A percentile compares a stretch with the other conserved stretches of the same genome.
These are phyloP conservation scores for Aspergillaceae sp. DNA, from an alignment of 2,329 filamentous ascomycete species.

Conservation along the genomic window DNA sequence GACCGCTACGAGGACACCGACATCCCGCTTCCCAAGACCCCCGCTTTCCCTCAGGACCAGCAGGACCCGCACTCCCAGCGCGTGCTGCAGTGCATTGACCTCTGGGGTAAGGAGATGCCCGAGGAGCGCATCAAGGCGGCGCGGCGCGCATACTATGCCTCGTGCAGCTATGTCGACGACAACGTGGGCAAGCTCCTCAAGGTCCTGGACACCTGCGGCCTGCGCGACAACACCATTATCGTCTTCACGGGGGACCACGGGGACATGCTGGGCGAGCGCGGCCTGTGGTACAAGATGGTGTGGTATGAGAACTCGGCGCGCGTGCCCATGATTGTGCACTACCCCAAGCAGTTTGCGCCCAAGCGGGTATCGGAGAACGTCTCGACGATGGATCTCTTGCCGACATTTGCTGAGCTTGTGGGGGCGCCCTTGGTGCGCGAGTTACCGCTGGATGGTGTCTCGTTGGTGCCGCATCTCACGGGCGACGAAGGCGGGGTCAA, in stretches of 20 bases:
- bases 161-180: conserved; percentile 88
- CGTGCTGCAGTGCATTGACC: conserved; percentile 74
- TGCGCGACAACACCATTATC: conserved; percentile 79
- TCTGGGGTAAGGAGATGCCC: conserved; percentile 74
- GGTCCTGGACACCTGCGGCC: conserved; percentile 66
- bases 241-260: conserved; percentile 92
- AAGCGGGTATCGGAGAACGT: conserved; percentile 75
- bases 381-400: conserved; percentile 81
- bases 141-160: conserved; percentile 81
- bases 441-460: conserved; percentile 79
- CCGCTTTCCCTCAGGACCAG: conserved; percentile 64
- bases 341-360: conserved; percentile 65
- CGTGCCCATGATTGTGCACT: conserved; percentile 77
- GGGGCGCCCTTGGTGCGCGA: conserved; percentile 59
- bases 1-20: conserved; percentile 83
- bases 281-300: conserved; percentile 94
- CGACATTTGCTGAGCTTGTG: conserved; percentile 76
- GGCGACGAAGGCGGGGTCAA: conserved; percentile 42
- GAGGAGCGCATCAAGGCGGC: conserved; percentile 80
- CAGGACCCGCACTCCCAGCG: conserved; percentile 83
- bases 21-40: conserved; percentile 69
- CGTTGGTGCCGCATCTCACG: conserved; percentile 66
- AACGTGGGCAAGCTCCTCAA: conserved; percentile 76
- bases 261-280: conserved; percentile 89
- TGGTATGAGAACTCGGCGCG: conserved; percentile 89